Base-by-base conservation (phyloP, 305 asterid species). In the Plantago coronopus region DNA sequence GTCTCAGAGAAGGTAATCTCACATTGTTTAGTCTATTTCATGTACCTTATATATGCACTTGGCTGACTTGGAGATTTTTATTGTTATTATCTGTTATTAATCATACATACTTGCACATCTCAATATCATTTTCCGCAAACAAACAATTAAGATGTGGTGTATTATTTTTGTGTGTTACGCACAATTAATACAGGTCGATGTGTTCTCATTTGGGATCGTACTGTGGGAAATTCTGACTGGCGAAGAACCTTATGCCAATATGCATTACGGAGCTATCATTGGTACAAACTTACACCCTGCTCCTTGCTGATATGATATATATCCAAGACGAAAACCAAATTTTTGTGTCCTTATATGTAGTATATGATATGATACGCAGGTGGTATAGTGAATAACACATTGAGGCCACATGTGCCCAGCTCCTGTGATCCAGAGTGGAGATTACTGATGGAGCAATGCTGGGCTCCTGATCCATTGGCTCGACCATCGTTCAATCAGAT, bases 181-280 rank as follows among this genome's bases (percentile, higher is more conserved):
- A 61, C 48, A 40, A 21, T 63, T 61, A 70, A 22, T 55, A 72
- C 89, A 90, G 97, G 97, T 90, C 66, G 96, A 90, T 59, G 94
- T 87, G 62, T 90, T 90, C 80, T 90, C 96, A 18, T 90, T 90
- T 20, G 97, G 97, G 29, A 90, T 90, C 50, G 96, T 87, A 44
- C 82, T 90, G 17, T 90, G 96, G 97, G 97, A 87, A 67, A 89
- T 89, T 68, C 93, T 89, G 47, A 87, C 95, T 9, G 95, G 97
- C 23, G 97, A 89, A 69, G 97, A 89, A 76, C 97, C 97, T 23
- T 89, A 89, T 55, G 91, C 95, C 74, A 89, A 87, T 67, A 90
- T 90, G 97, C 96, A 90, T 76, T 90, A 87, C 55, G 97, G 97
- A 60, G 97, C 96, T 66, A 90, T 90, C 76, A 90, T 90, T 63